Evolutionary conservation across 1,139 yeast genomes (phyloP).

Genomic region (Candida pseudoviswanathii): DNA sequence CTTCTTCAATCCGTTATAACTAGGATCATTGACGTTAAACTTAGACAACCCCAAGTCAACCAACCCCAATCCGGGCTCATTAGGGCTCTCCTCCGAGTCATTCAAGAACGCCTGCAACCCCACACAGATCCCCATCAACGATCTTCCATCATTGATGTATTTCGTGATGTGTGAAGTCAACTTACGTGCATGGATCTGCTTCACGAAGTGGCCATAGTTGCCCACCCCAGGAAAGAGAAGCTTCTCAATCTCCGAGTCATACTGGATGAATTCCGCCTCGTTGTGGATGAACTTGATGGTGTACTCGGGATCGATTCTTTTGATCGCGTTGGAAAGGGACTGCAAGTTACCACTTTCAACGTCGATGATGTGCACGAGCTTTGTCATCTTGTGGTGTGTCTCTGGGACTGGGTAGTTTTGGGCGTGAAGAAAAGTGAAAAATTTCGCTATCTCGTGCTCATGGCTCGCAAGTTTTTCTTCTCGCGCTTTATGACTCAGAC

Average conservation of each 20-base stretch:
- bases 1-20: slow-evolving; percentile 40
- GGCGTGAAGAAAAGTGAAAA: not conserved
- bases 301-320: slow-evolving; percentile 61
- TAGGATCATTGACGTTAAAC: slow-evolving; percentile 53
- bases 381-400: slow-evolving; percentile 20
- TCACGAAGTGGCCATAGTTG: slow-evolving; percentile 90
- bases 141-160: slow-evolving; percentile 72
- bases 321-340: slow-evolving; percentile 85
- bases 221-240: slow-evolving; percentile 94
- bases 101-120: slow-evolving; percentile 84
- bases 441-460: not conserved
- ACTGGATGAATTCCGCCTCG: slow-evolving; percentile 35
- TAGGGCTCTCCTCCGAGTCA: slow-evolving; percentile 74
- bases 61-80: slow-evolving; percentile 53
- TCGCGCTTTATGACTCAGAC: not conserved
- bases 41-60: slow-evolving; percentile 55
- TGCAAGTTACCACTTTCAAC: slow-evolving; percentile 95
- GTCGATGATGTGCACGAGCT: slow-evolving; percentile 74
- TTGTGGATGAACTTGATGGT: slow-evolving; percentile 53
- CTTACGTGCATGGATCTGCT: slow-evolving; percentile 60
- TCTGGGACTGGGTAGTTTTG: slow-evolving; percentile 1
- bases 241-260: slow-evolving; percentile 49
- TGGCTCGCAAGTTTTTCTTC: not conserved
- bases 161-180: slow-evolving; percentile 64
- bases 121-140: slow-evolving; percentile 95